Evolutionary conservation across 2,329 filamentous ascomycete genomes (phyloP).

Genomic region (Thyridium curvatum): DNA sequence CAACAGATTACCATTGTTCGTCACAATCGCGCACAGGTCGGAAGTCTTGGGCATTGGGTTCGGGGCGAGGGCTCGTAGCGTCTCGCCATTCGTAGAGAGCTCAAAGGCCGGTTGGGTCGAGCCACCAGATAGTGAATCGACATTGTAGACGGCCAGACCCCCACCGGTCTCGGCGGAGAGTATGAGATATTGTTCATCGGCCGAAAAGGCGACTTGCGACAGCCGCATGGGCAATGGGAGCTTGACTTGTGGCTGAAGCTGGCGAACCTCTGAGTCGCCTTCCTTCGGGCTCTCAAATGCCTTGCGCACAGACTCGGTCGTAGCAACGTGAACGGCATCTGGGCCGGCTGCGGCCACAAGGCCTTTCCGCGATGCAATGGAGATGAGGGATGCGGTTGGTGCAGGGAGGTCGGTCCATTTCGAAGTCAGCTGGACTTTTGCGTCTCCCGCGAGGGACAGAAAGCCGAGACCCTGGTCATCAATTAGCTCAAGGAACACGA

Average conservation of each 20-base stretch:
- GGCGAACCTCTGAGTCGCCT: slow-evolving; percentile 57
- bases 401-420: slow-evolving; percentile 73
- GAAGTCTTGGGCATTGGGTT: slow-evolving; percentile 72
- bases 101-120: slow-evolving; percentile 65
- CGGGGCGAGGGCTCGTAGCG: slow-evolving; percentile 68
- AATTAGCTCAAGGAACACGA: slow-evolving; percentile 3
- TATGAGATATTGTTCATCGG: slow-evolving; percentile 80
- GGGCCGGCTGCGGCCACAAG: slow-evolving; percentile 85
- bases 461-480: slow-evolving; percentile 64
- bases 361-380: slow-evolving; percentile 72
- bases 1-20: slow-evolving; percentile 71
- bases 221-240: slow-evolving; percentile 69
- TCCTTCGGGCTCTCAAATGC: slow-evolving; percentile 57
- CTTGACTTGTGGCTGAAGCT: slow-evolving; percentile 67
- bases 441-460: slow-evolving; percentile 69
- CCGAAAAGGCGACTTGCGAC: slow-evolving; percentile 84
- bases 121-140: slow-evolving; percentile 59
- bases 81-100: slow-evolving; percentile 67
- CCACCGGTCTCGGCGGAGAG: slow-evolving; percentile 76
- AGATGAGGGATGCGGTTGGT: slow-evolving; percentile 74
- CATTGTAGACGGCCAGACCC: slow-evolving; percentile 78
- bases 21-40: slow-evolving; percentile 74
- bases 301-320: slow-evolving; percentile 70
- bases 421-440: slow-evolving; percentile 74
- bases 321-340: slow-evolving; percentile 68